phyloP scores from a whole-genome alignment of 2,329 filamentous ascomycete species.

The Arachnomyces sp. region DNA sequence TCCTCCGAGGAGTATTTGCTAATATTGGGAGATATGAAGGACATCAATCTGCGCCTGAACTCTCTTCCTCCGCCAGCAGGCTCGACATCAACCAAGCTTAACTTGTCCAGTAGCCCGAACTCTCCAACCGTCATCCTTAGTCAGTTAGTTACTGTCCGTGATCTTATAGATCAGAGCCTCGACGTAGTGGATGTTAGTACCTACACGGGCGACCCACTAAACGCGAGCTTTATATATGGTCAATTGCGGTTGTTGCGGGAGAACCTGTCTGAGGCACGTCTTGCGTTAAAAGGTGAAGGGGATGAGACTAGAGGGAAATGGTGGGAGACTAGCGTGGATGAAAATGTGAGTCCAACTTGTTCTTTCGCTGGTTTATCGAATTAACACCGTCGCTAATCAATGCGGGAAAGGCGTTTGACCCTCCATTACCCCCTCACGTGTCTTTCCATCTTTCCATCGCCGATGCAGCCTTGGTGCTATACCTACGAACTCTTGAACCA shows the following conservation, averaged over 20 bases:
- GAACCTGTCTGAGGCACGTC: constrained; percentile 53
- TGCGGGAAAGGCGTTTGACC: constrained; percentile 45
- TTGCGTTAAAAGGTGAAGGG: constrained; percentile 48
- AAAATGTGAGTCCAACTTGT: constrained; percentile 43
- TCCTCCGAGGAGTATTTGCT: constrained; percentile 4
- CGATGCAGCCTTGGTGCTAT: constrained; percentile 61
- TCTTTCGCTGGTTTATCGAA: constrained; percentile 4
- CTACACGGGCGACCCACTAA: constrained; percentile 58
- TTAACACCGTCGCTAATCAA: background rate
- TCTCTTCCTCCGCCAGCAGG: constrained; percentile 45
- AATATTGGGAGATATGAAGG: constrained; percentile 37
- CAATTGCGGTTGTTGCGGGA: constrained; percentile 52
- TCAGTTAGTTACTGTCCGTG: constrained; percentile 62
- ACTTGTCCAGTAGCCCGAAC: constrained; percentile 44
- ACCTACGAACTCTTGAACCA: constrained; percentile 61
- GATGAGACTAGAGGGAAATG: constrained; percentile 44
- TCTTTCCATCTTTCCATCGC: constrained; percentile 63
- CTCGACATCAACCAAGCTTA: constrained; percentile 42
- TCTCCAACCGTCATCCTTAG: constrained; percentile 55
- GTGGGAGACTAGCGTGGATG: constrained; percentile 47
- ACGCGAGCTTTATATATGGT: constrained; percentile 50
- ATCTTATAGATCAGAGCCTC: constrained; percentile 72
- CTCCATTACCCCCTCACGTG: constrained; percentile 57
- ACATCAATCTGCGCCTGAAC: constrained; percentile 64
- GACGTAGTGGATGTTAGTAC: constrained; percentile 73